These are phyloP conservation scores for Boletus patriciae DNA, from an alignment of 768 basidiomycete genomes.

Conservation along the genomic window DNA sequence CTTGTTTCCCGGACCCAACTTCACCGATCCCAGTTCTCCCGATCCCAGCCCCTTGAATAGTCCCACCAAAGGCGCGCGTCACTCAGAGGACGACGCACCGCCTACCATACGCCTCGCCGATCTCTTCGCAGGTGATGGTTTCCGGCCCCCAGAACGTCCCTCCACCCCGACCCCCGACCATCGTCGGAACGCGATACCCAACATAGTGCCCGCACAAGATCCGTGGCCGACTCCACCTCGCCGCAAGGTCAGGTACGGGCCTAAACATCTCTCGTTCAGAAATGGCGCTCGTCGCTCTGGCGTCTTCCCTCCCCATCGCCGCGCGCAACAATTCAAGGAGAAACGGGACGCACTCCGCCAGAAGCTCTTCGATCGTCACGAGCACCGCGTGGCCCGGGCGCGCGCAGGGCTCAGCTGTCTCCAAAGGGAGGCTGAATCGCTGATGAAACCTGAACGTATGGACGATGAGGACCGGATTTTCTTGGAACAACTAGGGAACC, in stretches of 20 bases:
- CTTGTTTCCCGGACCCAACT: slow-evolving; percentile 13
- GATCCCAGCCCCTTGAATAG: slow-evolving; percentile 18
- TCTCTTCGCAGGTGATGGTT: background rate
- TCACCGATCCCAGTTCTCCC: slow-evolving; percentile 13
- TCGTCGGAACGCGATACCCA: background rate
- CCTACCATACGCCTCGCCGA: slow-evolving; percentile 9
- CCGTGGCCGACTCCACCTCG: background rate
- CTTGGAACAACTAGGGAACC: slow-evolving; percentile 19
- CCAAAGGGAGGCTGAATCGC: slow-evolving; percentile 10
- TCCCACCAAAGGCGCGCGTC: slow-evolving; percentile 4
- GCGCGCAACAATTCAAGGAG: background rate
- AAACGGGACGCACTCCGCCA: slow-evolving; percentile 11
- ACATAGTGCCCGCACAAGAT: background rate
- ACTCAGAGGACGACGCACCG: slow-evolving; percentile 8
- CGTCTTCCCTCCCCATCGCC: slow-evolving; percentile 1
- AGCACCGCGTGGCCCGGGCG: slow-evolving; percentile 1
- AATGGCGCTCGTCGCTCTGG: background rate
- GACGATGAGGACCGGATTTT: slow-evolving; percentile 25
- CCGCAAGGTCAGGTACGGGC: slow-evolving; percentile 14
- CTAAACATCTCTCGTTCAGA: slow-evolving; percentile 20
- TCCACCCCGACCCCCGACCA: background rate
- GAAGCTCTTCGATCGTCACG: background rate
- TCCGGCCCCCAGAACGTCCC: background rate
- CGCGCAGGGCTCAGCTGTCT: slow-evolving; percentile 8
- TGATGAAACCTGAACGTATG: slow-evolving; percentile 22